Conservation (phyloP, 305 asterid genomes). For the Salvia sclarea region DNA sequence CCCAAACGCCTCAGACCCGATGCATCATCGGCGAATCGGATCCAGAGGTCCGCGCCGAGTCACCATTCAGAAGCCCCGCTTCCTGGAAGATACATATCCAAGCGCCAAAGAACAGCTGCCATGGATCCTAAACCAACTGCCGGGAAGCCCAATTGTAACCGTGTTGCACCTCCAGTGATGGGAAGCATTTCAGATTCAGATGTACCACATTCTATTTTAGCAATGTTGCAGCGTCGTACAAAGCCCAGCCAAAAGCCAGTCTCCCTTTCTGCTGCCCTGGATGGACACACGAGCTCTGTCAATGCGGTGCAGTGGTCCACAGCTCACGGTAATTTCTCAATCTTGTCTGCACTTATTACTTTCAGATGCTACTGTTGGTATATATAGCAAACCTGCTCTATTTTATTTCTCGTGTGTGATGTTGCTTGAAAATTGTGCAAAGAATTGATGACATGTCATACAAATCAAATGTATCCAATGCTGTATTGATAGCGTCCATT, state of each 20-base stretch:
- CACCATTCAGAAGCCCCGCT: constrained; percentile 46
- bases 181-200: constrained; percentile 68
- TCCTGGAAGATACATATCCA: constrained; percentile 83
- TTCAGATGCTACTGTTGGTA: neutral
- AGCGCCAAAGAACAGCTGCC: constrained; percentile 67
- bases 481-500: neutral
- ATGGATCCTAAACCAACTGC: constrained; percentile 26
- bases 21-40: neutral
- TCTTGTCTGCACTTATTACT: constrained; percentile 10
- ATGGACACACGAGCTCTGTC: constrained; percentile 73
- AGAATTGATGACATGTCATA: neutral
- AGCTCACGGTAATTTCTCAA: constrained; percentile 59
- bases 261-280: constrained; percentile 50
- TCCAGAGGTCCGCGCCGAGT: constrained; percentile 28
- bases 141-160: constrained; percentile 23
- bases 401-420: neutral
- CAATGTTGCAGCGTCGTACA: constrained; percentile 48
- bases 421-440: neutral
- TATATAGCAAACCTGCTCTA: neutral
- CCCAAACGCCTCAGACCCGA: constrained; percentile 49
- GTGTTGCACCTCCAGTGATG: constrained; percentile 33
- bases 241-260: constrained; percentile 45
- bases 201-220: constrained; percentile 51
- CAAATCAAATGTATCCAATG: neutral
- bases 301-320: constrained; percentile 81